A percentile compares a stretch with the other conserved stretches of the same genome.
Conservation (phyloP, 257 asterid species). For the Avicennia marina region DNA sequence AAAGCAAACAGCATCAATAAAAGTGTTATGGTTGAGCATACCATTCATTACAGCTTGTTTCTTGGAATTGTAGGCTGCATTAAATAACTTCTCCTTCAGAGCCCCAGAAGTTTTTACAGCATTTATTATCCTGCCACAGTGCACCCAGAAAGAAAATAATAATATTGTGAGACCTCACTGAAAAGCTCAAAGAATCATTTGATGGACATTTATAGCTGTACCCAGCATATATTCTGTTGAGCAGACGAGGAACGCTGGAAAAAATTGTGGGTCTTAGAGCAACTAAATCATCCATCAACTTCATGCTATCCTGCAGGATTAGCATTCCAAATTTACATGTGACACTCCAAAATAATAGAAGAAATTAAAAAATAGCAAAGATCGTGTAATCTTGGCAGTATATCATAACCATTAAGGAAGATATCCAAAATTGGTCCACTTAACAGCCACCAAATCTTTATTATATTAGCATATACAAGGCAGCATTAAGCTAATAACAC, state of each 20-base stretch:
- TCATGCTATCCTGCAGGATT: slow-evolving; percentile 80
- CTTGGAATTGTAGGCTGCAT: slow-evolving; percentile 91
- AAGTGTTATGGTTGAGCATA: slow-evolving; percentile 20
- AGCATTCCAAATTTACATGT: slow-evolving; percentile 15
- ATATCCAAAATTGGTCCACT: not conserved
- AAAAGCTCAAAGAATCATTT: not conserved
- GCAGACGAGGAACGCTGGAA: slow-evolving; percentile 97
- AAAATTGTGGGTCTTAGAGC: slow-evolving; percentile 88
- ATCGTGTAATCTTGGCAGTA: not conserved
- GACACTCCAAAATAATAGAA: slow-evolving; percentile 3
- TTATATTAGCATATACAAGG: too few relatives aligned
- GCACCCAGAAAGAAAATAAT: slow-evolving; percentile 2
- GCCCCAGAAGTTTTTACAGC: slow-evolving; percentile 83
- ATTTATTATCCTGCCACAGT: slow-evolving; percentile 60
- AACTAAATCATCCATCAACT: slow-evolving; percentile 51
- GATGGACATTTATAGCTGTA: slow-evolving; percentile 23
- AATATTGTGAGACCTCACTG: not conserved
- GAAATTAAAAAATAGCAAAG: not conserved
- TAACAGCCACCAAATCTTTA: slow-evolving; percentile 8
- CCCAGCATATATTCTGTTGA: slow-evolving; percentile 77
- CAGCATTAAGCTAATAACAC: too few relatives aligned
- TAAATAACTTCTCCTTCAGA: slow-evolving; percentile 77
- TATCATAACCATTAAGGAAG: not conserved
- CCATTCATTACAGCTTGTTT: slow-evolving; percentile 88
- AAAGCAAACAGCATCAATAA: not conserved